Base-by-base conservation (phyloP, 805 yeast species). In the Scheffersomyces spartinae region DNA sequence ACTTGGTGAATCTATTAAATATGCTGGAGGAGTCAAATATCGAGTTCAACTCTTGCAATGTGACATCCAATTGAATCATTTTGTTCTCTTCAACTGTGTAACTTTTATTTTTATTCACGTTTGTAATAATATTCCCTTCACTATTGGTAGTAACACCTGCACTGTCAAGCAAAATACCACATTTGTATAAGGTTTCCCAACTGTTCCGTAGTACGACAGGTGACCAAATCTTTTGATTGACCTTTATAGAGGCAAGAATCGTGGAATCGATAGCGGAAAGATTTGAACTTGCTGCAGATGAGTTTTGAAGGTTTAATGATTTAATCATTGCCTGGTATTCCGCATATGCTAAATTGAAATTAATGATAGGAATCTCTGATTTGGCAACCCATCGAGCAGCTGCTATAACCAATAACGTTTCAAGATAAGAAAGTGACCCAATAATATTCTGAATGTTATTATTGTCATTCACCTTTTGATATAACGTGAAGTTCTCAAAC, bases 291-390 rank as follows among this genome's bases (percentile, higher is more conserved):
- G 38, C 27, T 1, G 50, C 37, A 5, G 49, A 37, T 4, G 52
- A 32, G n/a, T n/a, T n/a, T n/a, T n/a, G n/a, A n/a, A n/a, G 42
- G 29, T 68, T 65, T 29, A 61, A 48, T 0, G 42, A 33, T 28
- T 66, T 64, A 22, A 73, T 58, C 60, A 74, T 64, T 2, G 52
- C 56, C n/a, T 44, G 42, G 47, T 83, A 88, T 46, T 88, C 97
- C 17, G 73, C 74, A 45, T 74, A 78, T 0, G 76, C 79, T 30
- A 84, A 52, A 36, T 80, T 81, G 49, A 85, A 75, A 45, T 83
- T 86, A 11, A 82, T 65, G n/a, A 62, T 60, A 9, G 61, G 71
- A 13, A 70, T 49, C 12, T 68, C 74, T 15, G 62, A 61, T 38
- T 74, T 79, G 25, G 69, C 59, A 13, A 71, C 59, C 26, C 76